phyloP scores from a whole-genome alignment of 2,329 filamentous ascomycete genomes.

The Nemania serpens region DNA sequence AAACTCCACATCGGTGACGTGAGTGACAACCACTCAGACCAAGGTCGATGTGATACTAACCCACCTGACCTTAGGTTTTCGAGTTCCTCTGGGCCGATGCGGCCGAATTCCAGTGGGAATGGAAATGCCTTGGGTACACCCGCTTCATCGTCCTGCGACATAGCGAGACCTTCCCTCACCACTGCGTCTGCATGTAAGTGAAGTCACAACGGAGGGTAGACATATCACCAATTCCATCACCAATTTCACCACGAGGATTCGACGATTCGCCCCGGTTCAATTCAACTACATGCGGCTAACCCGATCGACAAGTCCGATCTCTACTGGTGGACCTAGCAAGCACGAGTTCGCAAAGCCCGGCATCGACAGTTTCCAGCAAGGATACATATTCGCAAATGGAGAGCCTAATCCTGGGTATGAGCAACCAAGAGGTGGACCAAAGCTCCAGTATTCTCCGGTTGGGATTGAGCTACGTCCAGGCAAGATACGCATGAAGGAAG shows the following conservation, averaged over 20 bases:
- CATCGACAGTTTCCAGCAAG: slow-evolving; percentile 45
- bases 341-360: slow-evolving; percentile 45
- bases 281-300: slow-evolving; percentile 24
- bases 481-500: slow-evolving; percentile 43
- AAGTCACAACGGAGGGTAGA: slow-evolving; percentile 7
- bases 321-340: slow-evolving; percentile 38
- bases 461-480: slow-evolving; percentile 43
- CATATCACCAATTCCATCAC: neutral
- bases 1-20: slow-evolving; percentile 45
- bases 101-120: slow-evolving; percentile 45
- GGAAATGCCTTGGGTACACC: slow-evolving; percentile 46
- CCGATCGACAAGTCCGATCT: slow-evolving; percentile 39
- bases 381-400: slow-evolving; percentile 43
- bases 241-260: slow-evolving; percentile 2
- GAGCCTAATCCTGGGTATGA: slow-evolving; percentile 40
- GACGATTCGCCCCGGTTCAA: slow-evolving; percentile 5
- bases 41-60: slow-evolving; percentile 12
- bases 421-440: slow-evolving; percentile 35
- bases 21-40: slow-evolving; percentile 26
- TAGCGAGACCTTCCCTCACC: slow-evolving; percentile 44
- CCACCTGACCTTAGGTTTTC: slow-evolving; percentile 39
- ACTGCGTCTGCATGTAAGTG: slow-evolving; percentile 46
- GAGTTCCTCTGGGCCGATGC: slow-evolving; percentile 47
- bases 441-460: slow-evolving; percentile 43
- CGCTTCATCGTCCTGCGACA: slow-evolving; percentile 46